phyloP scores from a whole-genome alignment of 768 basidiomycete genomes.

The Phanerochaete sordida region DNA sequence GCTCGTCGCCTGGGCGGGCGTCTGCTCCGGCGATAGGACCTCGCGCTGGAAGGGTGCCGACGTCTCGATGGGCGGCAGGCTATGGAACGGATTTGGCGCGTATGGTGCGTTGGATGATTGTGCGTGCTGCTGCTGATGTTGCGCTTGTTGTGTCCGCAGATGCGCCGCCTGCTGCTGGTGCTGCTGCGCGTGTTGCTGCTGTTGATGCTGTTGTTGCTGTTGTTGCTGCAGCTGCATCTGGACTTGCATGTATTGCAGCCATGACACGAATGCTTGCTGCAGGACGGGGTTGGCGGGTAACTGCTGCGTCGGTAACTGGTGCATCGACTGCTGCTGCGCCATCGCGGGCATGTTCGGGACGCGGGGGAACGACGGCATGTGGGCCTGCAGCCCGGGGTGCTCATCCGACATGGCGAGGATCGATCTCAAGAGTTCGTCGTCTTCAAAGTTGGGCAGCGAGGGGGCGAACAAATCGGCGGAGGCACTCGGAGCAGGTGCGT shows the following conservation, averaged over 20 bases:
- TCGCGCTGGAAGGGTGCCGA: slow-evolving; percentile 6
- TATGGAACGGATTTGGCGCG: not conserved
- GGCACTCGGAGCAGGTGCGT: not conserved
- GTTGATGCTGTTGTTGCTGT: not conserved
- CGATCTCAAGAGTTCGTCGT: slow-evolving; percentile 11
- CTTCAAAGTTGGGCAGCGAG: not conserved
- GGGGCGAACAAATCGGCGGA: slow-evolving; percentile 3
- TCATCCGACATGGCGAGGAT: slow-evolving; percentile 13
- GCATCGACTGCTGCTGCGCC: not conserved
- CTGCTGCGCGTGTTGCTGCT: not conserved
- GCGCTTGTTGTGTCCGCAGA: not conserved
- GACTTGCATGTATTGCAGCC: slow-evolving; percentile 24
- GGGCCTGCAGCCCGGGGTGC: not conserved
- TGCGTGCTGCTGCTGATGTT: slow-evolving; percentile 9
- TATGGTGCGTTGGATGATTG: slow-evolving; percentile 13
- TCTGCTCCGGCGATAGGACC: slow-evolving; percentile 9
- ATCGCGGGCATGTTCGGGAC: not conserved
- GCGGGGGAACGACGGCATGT: not conserved
- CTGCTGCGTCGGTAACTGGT: slow-evolving; percentile 13
- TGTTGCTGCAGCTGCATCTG: slow-evolving; percentile 19
- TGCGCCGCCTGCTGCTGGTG: not conserved
- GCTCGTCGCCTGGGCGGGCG: slow-evolving; percentile 15
- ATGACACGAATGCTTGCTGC: slow-evolving; percentile 24
- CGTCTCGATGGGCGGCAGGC: slow-evolving; percentile 5
- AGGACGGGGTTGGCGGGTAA: slow-evolving; percentile 17